Evolutionary conservation across 2,329 filamentous ascomycete genomes (phyloP).

Genomic region (Colletotrichum brevisporum): DNA sequence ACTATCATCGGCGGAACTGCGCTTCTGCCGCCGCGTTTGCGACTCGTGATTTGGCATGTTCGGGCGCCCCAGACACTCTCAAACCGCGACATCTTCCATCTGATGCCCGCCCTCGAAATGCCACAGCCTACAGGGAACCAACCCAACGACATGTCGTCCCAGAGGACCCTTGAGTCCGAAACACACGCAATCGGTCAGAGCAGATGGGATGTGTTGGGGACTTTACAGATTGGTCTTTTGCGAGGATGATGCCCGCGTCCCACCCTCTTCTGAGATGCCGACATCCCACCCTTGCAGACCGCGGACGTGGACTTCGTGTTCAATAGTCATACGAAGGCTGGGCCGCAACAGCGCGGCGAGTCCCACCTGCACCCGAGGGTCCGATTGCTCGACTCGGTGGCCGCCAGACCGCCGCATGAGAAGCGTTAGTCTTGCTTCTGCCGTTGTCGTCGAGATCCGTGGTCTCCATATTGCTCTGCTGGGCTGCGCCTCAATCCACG

Average conservation of each 20-base stretch:
- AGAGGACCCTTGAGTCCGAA: conserved; percentile 22
- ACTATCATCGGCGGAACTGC: background rate
- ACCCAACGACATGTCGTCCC: conserved; percentile 16
- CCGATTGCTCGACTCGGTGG: conserved; percentile 26
- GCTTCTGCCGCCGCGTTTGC: background rate
- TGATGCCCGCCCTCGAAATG: conserved; percentile 13
- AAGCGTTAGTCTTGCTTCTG: conserved; percentile 11
- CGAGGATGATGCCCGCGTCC: conserved; percentile 35
- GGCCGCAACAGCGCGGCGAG: conserved; percentile 24
- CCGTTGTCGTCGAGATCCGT: conserved; percentile 23
- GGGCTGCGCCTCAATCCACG: conserved; percentile 33
- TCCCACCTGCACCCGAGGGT: conserved; percentile 33
- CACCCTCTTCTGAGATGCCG: conserved; percentile 30
- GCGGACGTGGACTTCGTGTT: conserved; percentile 32
- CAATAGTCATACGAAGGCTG: conserved; percentile 39
- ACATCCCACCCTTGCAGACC: conserved; percentile 23
- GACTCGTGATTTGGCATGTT: conserved; percentile 24
- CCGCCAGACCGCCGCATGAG: conserved; percentile 24
- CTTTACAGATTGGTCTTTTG: background rate
- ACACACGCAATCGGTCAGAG: conserved; percentile 11
- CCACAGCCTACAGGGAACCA: conserved; percentile 9
- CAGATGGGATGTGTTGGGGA: conserved; percentile 3
- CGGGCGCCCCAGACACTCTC: conserved; percentile 21
- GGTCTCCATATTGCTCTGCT: conserved; percentile 30
- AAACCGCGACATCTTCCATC: conserved; percentile 20